A percentile compares a stretch with the other conserved stretches of the same genome.
phyloP scores from a whole-genome alignment of 1,284 basidiomycete species.

The Boletellus deceptivus region DNA sequence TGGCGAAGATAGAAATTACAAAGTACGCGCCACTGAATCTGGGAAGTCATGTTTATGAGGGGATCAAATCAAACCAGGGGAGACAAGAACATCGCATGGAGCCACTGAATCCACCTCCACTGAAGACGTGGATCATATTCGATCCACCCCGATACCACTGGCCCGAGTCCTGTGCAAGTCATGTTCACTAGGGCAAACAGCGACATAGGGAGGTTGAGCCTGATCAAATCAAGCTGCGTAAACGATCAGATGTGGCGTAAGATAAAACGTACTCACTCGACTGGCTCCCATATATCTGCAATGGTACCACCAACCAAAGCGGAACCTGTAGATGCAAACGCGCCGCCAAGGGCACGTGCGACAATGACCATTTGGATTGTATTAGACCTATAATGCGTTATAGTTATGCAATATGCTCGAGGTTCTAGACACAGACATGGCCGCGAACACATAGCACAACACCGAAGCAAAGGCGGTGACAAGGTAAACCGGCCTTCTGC shows the following conservation, averaged over 20 bases:
- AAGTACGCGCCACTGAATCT: slow-evolving; percentile 49
- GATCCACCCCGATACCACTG: slow-evolving; percentile 54
- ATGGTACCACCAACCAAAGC: slow-evolving; percentile 64
- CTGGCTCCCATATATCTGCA: slow-evolving; percentile 40
- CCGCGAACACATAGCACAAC: slow-evolving; percentile 42
- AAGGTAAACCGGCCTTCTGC: slow-evolving; percentile 46
- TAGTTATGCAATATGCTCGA: neutral
- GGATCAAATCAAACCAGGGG: slow-evolving; percentile 12
- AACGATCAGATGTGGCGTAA: slow-evolving; percentile 15
- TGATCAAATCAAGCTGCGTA: slow-evolving; percentile 16
- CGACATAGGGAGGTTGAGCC: slow-evolving; percentile 57
- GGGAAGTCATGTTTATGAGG: neutral
- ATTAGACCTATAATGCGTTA: slow-evolving; percentile 15
- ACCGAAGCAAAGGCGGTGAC: slow-evolving; percentile 41
- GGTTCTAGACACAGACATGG: slow-evolving; percentile 47
- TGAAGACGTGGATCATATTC: slow-evolving; percentile 47
- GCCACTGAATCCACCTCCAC: slow-evolving; percentile 72
- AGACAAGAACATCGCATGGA: slow-evolving; percentile 47
- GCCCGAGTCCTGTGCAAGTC: slow-evolving; percentile 52
- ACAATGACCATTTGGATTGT: slow-evolving; percentile 28
- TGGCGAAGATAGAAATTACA: slow-evolving; percentile 46
- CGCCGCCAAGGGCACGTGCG: slow-evolving; percentile 26
- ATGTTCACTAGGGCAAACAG: slow-evolving; percentile 49
- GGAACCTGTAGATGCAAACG: slow-evolving; percentile 48
- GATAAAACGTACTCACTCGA: slow-evolving; percentile 12